A percentile compares a stretch with the other conserved stretches of the same genome.
These are phyloP conservation scores for Knufia petricola DNA, from an alignment of 2,329 filamentous ascomycete species.

Conservation along the genomic window DNA sequence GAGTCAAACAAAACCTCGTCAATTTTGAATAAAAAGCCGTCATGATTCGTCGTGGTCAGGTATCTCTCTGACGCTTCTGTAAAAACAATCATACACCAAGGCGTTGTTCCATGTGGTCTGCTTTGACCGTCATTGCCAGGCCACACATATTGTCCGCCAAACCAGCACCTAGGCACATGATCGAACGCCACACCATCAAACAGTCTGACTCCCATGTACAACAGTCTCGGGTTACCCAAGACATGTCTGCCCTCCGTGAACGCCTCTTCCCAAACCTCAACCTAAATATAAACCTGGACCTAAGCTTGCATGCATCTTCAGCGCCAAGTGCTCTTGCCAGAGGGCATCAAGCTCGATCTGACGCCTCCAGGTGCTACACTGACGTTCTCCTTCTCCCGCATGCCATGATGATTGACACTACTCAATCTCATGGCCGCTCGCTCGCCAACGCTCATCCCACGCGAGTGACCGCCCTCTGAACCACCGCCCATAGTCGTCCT, in stretches of 20 bases:
- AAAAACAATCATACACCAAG: too few relatives aligned
- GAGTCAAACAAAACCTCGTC: too few relatives aligned
- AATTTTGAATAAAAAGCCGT: too few relatives aligned
- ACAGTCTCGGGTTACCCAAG: neutral
- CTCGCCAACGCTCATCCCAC: constrained; percentile 11
- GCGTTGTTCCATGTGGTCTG: too few relatives aligned
- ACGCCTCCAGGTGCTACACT: neutral
- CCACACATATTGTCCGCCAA: too few relatives aligned
- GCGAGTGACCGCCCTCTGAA: constrained; percentile 1
- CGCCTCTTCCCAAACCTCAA: neutral
- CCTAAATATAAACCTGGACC: neutral
- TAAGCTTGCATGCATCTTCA: constrained; percentile 8
- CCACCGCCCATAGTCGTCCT: constrained; percentile 21
- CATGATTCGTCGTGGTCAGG: too few relatives aligned
- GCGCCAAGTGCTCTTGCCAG: constrained; percentile 20
- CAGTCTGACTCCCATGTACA: too few relatives aligned
- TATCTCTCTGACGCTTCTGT: too few relatives aligned
- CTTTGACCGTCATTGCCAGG: too few relatives aligned
- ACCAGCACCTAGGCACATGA: too few relatives aligned
- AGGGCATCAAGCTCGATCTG: constrained; percentile 20
- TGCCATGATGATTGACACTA: constrained; percentile 10
- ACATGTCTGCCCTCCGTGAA: neutral
- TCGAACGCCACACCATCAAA: too few relatives aligned
- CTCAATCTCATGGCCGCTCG: constrained; percentile 11
- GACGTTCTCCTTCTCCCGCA: constrained; percentile 6